These are phyloP conservation scores for Diplodia intermedia DNA, from an alignment of 2,329 filamentous ascomycete species.

Conservation along the genomic window DNA sequence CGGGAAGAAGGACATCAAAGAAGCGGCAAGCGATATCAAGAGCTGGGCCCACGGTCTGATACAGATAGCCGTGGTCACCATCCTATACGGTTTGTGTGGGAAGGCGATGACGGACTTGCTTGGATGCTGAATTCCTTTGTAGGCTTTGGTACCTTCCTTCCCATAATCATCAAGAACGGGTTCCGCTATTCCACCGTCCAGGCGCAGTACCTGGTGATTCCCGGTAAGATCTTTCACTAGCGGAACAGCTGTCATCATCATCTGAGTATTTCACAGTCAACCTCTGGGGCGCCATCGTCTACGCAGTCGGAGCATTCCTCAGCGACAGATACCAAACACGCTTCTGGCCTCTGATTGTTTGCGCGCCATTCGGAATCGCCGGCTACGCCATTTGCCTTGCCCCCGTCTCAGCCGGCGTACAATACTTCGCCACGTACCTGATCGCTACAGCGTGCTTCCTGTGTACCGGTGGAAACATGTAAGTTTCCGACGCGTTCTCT, in stretches of 20 bases:
- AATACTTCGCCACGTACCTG: conserved; percentile 46
- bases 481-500: background rate
- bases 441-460: conserved; percentile 45
- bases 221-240: background rate
- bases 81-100: conserved; percentile 43
- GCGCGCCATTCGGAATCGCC: conserved; percentile 42
- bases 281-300: conserved; percentile 51
- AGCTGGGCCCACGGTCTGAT: conserved; percentile 46
- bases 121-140: conserved; percentile 31
- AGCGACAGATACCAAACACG: conserved; percentile 49
- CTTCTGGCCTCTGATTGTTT: conserved; percentile 47
- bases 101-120: conserved; percentile 7
- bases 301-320: conserved; percentile 48
- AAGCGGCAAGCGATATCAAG: conserved; percentile 44
- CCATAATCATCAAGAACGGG: conserved; percentile 52
- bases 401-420: conserved; percentile 39
- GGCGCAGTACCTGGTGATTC: conserved; percentile 43
- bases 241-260: background rate
- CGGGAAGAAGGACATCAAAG: conserved; percentile 42
- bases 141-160: conserved; percentile 52
- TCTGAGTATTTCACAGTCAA: conserved; percentile 40
- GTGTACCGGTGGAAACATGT: conserved; percentile 45
- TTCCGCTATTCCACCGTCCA: conserved; percentile 51
- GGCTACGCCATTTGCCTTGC: conserved; percentile 45
- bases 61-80: conserved; percentile 51